A percentile compares a stretch with the other conserved stretches of the same genome.
Conservation (phyloP, 441 rosid species). For the Gossypium trilobum region DNA sequence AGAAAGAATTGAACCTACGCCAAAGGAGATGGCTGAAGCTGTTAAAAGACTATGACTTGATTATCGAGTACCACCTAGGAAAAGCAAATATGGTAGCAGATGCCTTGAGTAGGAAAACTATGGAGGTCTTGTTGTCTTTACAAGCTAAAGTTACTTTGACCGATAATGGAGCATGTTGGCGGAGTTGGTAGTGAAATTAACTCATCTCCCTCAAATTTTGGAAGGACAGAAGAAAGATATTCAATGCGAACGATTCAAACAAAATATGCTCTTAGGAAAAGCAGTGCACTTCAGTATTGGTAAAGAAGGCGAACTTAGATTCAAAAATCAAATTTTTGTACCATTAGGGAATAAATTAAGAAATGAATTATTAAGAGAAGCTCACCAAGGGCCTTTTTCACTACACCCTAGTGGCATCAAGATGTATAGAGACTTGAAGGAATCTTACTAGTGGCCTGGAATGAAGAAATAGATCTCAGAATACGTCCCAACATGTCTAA, state of each 20-base stretch:
- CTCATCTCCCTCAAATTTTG: neutral
- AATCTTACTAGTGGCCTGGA: neutral
- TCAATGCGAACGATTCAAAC: neutral
- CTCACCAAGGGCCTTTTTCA: neutral
- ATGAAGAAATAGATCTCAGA: no score
- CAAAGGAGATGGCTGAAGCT: neutral
- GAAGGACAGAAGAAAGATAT: neutral
- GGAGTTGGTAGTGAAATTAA: no score
- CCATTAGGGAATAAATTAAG: neutral
- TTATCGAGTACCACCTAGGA: neutral
- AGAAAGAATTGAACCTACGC: neutral
- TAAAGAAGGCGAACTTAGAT: neutral
- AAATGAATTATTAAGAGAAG: neutral
- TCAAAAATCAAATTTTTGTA: neutral
- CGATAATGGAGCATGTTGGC: neutral
- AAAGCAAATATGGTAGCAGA: neutral
- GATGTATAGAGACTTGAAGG: neutral
- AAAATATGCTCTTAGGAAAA: neutral
- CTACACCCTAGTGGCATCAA: neutral
- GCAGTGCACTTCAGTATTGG: neutral
- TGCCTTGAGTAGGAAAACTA: neutral
- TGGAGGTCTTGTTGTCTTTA: neutral
- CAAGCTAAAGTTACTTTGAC: neutral
- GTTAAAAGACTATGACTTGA: neutral
- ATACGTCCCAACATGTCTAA: neutral